Evolutionary conservation across 306 rosid species (phyloP).

Genomic region (Geum urbanum): DNA sequence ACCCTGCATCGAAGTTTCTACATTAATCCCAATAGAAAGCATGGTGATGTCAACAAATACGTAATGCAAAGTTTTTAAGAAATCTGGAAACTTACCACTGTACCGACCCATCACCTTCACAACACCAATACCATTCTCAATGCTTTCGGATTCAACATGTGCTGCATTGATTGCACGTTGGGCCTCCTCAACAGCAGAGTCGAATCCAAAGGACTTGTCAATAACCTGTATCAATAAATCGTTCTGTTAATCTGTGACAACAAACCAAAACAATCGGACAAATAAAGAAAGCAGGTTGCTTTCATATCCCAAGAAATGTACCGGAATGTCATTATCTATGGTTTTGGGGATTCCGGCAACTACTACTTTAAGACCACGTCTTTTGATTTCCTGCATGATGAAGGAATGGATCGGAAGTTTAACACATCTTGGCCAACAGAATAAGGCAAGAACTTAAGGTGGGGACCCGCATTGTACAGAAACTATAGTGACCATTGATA

Average conservation of each 20-base stretch:
- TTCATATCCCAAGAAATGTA: slow-evolving; percentile 26
- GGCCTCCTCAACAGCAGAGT: slow-evolving; percentile 98
- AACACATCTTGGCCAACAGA: background rate
- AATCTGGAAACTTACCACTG: slow-evolving; percentile 57
- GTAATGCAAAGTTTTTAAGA: background rate
- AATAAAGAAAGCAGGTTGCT: background rate
- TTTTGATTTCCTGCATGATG: slow-evolving; percentile 68
- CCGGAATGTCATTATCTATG: slow-evolving; percentile 92
- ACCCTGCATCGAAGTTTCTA: slow-evolving; percentile 53
- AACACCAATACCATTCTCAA: slow-evolving; percentile 86
- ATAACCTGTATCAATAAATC: slow-evolving; percentile 54
- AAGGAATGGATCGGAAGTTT: slow-evolving; percentile 6
- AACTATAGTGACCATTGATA: background rate
- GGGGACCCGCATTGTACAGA: background rate
- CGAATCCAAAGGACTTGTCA: slow-evolving; percentile 91
- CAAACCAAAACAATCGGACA: background rate
- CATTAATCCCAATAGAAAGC: slow-evolving; percentile 5
- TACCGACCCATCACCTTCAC: slow-evolving; percentile 96
- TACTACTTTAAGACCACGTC: slow-evolving; percentile 84
- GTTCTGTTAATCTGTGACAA: background rate
- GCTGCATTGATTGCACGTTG: slow-evolving; percentile 99
- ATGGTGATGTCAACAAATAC: slow-evolving; percentile 11
- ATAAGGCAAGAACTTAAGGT: background rate
- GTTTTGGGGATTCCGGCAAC: slow-evolving; percentile 95
- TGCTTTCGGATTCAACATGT: slow-evolving; percentile 85